Evolutionary conservation across 176 grass and related monocot genomes (phyloP).

Genomic region (Carex cristatella): DNA sequence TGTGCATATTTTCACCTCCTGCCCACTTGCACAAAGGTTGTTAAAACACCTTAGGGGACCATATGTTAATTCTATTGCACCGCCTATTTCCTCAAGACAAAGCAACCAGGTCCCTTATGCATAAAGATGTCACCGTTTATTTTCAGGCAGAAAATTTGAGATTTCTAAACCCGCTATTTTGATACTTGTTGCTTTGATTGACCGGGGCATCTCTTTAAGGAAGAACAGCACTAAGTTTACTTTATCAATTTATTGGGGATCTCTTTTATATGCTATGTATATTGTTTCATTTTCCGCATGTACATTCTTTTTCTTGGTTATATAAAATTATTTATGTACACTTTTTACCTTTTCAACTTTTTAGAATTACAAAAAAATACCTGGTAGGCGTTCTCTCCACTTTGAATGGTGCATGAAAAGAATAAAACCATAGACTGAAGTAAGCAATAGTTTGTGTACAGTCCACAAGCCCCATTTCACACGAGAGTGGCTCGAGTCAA

Average conservation of each 20-base stretch:
- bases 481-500: conserved; percentile 64
- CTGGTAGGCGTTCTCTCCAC: conserved; percentile 93
- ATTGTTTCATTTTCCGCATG: not conserved
- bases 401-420: conserved; percentile 93
- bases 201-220: not conserved
- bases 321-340: not conserved
- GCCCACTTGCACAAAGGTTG: not conserved
- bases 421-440: conserved; percentile 75
- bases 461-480: conserved; percentile 88
- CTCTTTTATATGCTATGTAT: not conserved
- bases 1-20: not conserved
- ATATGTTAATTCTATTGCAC: not conserved
- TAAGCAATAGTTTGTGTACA: conserved; percentile 84
- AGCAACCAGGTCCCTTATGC: not conserved
- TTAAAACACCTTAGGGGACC: not conserved
- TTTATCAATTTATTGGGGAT: not conserved
- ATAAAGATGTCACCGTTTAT: not conserved
- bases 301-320: not conserved
- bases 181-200: not conserved
- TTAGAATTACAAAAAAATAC: conserved; percentile 23
- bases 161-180: not conserved
- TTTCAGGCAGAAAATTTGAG: not conserved
- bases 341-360: not conserved
- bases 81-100: not conserved
- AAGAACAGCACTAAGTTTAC: not conserved